These are phyloP conservation scores for Pyricularia pennisetigena DNA, from an alignment of 2,329 filamentous ascomycete species.

Conservation along the genomic window DNA sequence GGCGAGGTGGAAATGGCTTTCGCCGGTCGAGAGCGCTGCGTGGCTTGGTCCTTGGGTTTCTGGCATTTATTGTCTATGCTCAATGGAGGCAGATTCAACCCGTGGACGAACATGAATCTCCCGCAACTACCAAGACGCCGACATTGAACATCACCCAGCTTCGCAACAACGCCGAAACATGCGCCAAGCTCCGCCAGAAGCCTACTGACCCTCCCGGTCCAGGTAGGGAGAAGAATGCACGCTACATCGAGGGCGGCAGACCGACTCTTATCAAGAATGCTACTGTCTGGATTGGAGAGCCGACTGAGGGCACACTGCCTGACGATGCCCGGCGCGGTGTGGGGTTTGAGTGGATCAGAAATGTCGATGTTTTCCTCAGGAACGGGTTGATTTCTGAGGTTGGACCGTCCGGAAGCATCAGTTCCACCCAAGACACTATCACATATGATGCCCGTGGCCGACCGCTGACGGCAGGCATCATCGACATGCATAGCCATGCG, in stretches of 20 bases:
- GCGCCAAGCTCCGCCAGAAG: slow-evolving; percentile 41
- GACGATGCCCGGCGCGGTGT: slow-evolving; percentile 47
- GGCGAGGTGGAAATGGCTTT: slow-evolving; percentile 6
- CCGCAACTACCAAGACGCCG: not conserved
- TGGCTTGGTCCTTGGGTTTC: slow-evolving; percentile 31
- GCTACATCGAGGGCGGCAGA: slow-evolving; percentile 44
- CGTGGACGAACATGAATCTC: not conserved
- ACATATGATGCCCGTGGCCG: slow-evolving; percentile 50
- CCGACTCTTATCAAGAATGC: slow-evolving; percentile 58
- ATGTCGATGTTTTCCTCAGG: slow-evolving; percentile 50
- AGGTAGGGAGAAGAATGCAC: slow-evolving; percentile 49
- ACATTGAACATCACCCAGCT: slow-evolving; percentile 42
- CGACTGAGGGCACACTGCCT: slow-evolving; percentile 36
- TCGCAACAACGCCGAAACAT: slow-evolving; percentile 42
- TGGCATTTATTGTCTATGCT: slow-evolving; percentile 37
- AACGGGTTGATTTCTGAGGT: slow-evolving; percentile 51
- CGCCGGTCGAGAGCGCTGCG: slow-evolving; percentile 34
- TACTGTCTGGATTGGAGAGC: slow-evolving; percentile 57
- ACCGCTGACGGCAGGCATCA: slow-evolving; percentile 54
- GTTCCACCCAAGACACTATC: slow-evolving; percentile 28
- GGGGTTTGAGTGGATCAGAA: slow-evolving; percentile 46
- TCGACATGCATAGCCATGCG: slow-evolving; percentile 64
- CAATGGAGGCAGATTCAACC: slow-evolving; percentile 29
- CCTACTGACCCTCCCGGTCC: slow-evolving; percentile 45
- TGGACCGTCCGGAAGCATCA: slow-evolving; percentile 33